A percentile compares a stretch with the other conserved stretches of the same genome.
These are phyloP conservation scores for Zasmidium citrigriseum DNA, from an alignment of 2,329 filamentous ascomycete genomes.

Conservation along the genomic window DNA sequence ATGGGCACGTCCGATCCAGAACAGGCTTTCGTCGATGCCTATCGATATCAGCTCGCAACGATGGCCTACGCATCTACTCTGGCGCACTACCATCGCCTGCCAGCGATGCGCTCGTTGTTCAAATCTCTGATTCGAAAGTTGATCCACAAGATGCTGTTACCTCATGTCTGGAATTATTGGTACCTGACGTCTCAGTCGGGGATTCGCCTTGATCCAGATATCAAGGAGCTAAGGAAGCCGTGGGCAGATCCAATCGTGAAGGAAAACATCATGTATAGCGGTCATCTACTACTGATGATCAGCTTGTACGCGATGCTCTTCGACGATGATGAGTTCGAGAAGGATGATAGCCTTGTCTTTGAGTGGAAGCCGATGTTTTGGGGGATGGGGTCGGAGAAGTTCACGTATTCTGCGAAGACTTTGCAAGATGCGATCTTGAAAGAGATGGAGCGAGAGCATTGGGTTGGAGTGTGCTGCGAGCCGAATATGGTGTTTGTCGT, in stretches of 20 bases:
- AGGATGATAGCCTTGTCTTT: conserved; percentile 36
- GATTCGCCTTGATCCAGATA: conserved; percentile 37
- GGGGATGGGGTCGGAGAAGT: conserved; percentile 40
- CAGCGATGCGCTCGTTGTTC: conserved; percentile 38
- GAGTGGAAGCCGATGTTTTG: conserved; percentile 40
- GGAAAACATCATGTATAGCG: conserved; percentile 49
- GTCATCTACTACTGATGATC: conserved; percentile 44
- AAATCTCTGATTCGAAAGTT: conserved; percentile 37
- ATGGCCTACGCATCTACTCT: conserved; percentile 43
- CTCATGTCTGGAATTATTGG: conserved; percentile 48
- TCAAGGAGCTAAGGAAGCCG: conserved; percentile 42
- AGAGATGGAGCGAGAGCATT: conserved; percentile 42
- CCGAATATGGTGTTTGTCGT: conserved; percentile 44
- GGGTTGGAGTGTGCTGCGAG: conserved; percentile 47
- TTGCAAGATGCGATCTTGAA: conserved; percentile 39
- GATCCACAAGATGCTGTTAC: conserved; percentile 45
- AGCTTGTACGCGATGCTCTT: conserved; percentile 46
- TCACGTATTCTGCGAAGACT: conserved; percentile 34
- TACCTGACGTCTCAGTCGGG: conserved; percentile 41
- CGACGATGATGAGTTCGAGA: conserved; percentile 43
- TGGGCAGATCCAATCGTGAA: conserved; percentile 44
- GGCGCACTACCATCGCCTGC: conserved; percentile 44
- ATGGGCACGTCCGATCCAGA: conserved; percentile 40
- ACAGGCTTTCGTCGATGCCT: conserved; percentile 41
- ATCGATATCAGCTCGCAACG: conserved; percentile 44